These are phyloP conservation scores for Alloteropsis semialata DNA, from an alignment of 176 grass and related monocot species.

Conservation along the genomic window DNA sequence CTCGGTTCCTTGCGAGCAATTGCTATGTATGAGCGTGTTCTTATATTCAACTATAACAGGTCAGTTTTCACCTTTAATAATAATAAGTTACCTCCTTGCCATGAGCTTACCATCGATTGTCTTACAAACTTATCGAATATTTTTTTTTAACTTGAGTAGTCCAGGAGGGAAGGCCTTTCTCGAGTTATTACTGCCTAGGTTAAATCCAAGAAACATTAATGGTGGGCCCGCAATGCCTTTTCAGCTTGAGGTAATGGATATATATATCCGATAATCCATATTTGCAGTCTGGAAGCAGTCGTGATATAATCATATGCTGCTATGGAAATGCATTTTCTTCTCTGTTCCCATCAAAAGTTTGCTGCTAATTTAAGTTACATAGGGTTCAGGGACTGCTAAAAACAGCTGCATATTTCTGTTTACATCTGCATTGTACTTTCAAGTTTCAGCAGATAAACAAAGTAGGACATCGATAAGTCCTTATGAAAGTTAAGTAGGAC, in stretches of 20 bases:
- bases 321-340: slow-evolving; percentile 5
- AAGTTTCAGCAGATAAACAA: neutral
- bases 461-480: neutral
- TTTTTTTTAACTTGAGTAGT: slow-evolving; percentile 52
- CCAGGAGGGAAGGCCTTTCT: slow-evolving; percentile 81
- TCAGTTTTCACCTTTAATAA: slow-evolving; percentile 37
- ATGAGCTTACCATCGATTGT: neutral
- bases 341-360: slow-evolving; percentile 4
- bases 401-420: slow-evolving; percentile 18
- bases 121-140: slow-evolving; percentile 1
- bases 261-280: slow-evolving; percentile 13
- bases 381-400: neutral
- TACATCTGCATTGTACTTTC: slow-evolving; percentile 17
- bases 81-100: neutral
- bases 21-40: slow-evolving; percentile 81
- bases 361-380: slow-evolving; percentile 7
- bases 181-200: slow-evolving; percentile 69
- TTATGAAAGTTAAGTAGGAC: neutral
- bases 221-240: slow-evolving; percentile 89
- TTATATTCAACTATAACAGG: slow-evolving; percentile 98
- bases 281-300: neutral
- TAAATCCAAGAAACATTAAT: slow-evolving; percentile 81
- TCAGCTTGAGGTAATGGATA: slow-evolving; percentile 84
- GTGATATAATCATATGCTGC: neutral
- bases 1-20: slow-evolving; percentile 96